Evolutionary conservation across 2,329 filamentous ascomycete genomes (phyloP).

Genomic region (Aspergillus uvarum): DNA sequence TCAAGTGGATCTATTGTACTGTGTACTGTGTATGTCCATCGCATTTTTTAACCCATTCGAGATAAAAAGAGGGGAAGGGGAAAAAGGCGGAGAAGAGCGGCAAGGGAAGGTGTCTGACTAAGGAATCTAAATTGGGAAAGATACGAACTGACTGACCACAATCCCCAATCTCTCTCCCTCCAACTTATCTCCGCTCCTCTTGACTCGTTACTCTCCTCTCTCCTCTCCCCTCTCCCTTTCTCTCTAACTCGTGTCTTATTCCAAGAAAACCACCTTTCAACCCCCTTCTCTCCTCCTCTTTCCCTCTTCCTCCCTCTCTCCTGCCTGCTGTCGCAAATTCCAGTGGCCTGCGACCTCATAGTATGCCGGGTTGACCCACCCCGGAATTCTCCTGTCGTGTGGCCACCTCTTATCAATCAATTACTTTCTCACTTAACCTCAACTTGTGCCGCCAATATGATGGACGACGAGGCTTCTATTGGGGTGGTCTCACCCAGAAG

Average conservation of each 20-base stretch:
- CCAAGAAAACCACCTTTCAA: not conserved
- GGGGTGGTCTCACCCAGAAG: conserved; percentile 27
- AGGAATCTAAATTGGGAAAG: not conserved
- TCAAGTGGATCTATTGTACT: not conserved
- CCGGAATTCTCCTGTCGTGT: conserved; percentile 14
- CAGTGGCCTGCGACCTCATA: conserved; percentile 22
- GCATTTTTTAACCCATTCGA: not conserved
- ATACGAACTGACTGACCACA: not conserved
- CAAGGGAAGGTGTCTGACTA: not conserved
- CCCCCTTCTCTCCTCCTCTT: not conserved
- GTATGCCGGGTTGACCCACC: conserved; percentile 25
- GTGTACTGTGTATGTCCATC: not conserved
- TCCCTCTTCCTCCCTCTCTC: conserved; percentile 3
- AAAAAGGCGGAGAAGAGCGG: not conserved
- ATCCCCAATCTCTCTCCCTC: conserved; percentile 5
- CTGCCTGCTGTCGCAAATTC: conserved; percentile 22
- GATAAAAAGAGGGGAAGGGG: not conserved
- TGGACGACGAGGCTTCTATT: conserved; percentile 36
- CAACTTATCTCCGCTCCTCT: conserved; percentile 2
- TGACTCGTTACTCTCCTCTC: not conserved
- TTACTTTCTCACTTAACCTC: not conserved
- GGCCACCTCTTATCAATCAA: conserved; percentile 21
- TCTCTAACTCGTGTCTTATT: not conserved
- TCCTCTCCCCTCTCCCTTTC: not conserved
- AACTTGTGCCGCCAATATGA: conserved; percentile 15